These are phyloP conservation scores for Trametes versicolor DNA, from an alignment of 1,284 basidiomycete genomes.

Conservation along the genomic window DNA sequence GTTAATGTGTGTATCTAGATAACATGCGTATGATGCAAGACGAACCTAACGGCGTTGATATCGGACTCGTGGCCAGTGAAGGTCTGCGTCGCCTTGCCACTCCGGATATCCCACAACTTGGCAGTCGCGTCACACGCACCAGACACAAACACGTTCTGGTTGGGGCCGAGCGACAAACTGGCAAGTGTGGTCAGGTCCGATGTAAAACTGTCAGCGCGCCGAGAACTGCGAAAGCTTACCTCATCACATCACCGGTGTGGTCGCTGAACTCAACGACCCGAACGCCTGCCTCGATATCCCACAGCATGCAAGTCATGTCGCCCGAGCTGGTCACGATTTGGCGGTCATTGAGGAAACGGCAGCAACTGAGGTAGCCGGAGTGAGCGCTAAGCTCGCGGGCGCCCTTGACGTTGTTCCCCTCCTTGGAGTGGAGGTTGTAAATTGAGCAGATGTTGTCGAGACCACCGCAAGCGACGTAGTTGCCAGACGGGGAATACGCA, in stretches of 20 bases:
- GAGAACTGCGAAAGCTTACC: constrained; percentile 59
- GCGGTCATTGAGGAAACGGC: constrained; percentile 97
- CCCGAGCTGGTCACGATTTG: constrained; percentile 98
- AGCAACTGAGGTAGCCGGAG: constrained; percentile 97
- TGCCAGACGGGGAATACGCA: constrained; percentile 96
- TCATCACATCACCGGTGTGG: constrained; percentile 99
- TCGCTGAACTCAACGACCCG: constrained; percentile 97
- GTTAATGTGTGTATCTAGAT: constrained; percentile 9
- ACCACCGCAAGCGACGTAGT: constrained; percentile 98
- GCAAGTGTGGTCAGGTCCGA: constrained; percentile 26
- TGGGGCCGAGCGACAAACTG: constrained; percentile 93
- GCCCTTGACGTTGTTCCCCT: constrained; percentile 77
- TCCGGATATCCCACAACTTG: constrained; percentile 98
- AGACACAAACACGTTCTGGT: constrained; percentile 96
- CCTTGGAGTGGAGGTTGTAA: constrained; percentile 89
- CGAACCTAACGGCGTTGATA: constrained; percentile 98
- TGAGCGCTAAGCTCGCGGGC: constrained; percentile 95
- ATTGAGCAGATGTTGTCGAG: constrained; percentile 99
- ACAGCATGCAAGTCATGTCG: constrained; percentile 99
- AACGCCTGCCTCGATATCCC: constrained; percentile 98
- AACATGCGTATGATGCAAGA: constrained; percentile 38
- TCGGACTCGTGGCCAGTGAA: constrained; percentile 99
- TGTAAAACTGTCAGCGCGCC: constrained; percentile 23
- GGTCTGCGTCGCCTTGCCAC: constrained; percentile 96
- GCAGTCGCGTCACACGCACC: constrained; percentile 98